Conservation (phyloP, 1,284 basidiomycete species). For the Rhodotorula sp. region DNA sequence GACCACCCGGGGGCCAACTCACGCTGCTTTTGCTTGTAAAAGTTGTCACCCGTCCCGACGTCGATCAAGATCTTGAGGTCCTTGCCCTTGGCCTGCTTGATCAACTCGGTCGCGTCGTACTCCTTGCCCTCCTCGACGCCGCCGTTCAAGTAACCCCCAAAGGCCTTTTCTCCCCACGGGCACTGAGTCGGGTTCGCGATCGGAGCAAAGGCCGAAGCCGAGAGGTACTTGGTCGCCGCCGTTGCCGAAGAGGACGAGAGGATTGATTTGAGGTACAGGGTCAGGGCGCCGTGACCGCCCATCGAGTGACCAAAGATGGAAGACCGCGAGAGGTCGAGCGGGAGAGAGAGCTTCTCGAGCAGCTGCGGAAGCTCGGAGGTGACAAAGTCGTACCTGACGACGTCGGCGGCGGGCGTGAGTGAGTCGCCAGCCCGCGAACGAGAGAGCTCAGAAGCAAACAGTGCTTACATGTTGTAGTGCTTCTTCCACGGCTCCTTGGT, state of each 20-base stretch:
- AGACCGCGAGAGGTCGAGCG: constrained; percentile 59
- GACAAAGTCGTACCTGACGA: constrained; percentile 61
- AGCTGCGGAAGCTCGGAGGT: constrained; percentile 77
- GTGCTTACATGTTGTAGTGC: constrained; percentile 78
- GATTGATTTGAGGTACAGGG: constrained; percentile 78
- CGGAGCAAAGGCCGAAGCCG: constrained; percentile 90
- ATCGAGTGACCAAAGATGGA: constrained; percentile 74
- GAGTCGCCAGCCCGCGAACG: background rate
- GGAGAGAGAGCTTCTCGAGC: constrained; percentile 67
- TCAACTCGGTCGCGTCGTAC: constrained; percentile 85
- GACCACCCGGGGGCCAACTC: background rate
- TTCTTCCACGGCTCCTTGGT: constrained; percentile 73
- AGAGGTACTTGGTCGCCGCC: constrained; percentile 68
- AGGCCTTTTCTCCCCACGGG: constrained; percentile 92
- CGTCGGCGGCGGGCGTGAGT: background rate
- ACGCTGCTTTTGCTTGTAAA: constrained; percentile 46
- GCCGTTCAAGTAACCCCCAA: constrained; percentile 79
- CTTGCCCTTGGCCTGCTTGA: constrained; percentile 61
- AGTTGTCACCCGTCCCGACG: constrained; percentile 51
- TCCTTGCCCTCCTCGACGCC: constrained; percentile 72
- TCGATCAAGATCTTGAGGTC: constrained; percentile 77
- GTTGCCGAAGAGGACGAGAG: constrained; percentile 54
- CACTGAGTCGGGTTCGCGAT: constrained; percentile 84
- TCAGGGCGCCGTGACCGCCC: constrained; percentile 67
- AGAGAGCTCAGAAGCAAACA: background rate